Percentiles rank a stretch among this genome's conserved stretches.
Conservation (phyloP, 2,329 filamentous ascomycete species). For the Ophiosphaerella korrae region DNA sequence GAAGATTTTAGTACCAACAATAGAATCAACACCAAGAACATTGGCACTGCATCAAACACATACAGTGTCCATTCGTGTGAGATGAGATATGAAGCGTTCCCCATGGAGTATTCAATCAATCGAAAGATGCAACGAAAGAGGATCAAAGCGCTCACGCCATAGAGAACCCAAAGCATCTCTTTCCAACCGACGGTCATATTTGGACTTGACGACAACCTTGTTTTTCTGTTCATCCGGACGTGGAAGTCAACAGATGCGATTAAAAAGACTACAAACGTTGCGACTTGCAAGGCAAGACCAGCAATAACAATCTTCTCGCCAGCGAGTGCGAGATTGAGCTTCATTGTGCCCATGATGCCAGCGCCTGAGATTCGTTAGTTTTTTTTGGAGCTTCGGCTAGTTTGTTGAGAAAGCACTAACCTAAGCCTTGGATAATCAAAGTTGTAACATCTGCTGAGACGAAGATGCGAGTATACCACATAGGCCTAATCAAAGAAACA, state of each 20-base stretch:
- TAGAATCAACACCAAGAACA: conserved; percentile 51
- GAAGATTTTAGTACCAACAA: conserved; percentile 38
- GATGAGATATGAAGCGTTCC: conserved; percentile 53
- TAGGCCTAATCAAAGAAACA: conserved; percentile 31
- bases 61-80: conserved; percentile 54
- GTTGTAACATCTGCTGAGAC: conserved; percentile 36
- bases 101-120: conserved; percentile 57
- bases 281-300: conserved; percentile 41
- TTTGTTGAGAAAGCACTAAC: conserved; percentile 13
- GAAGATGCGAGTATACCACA: conserved; percentile 38
- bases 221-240: conserved; percentile 28
- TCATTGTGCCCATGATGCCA: conserved; percentile 41
- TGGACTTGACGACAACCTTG: background rate
- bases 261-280: conserved; percentile 41
- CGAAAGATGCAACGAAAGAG: conserved; percentile 58
- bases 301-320: conserved; percentile 43
- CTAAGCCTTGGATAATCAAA: conserved; percentile 36
- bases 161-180: conserved; percentile 48
- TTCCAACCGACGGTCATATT: conserved; percentile 18
- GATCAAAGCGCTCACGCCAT: conserved; percentile 54
- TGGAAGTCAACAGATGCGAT: conserved; percentile 38
- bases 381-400: background rate
- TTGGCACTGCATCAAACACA: conserved; percentile 54
- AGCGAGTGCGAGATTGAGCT: conserved; percentile 35
- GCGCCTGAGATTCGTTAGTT: conserved; percentile 24